Evolutionary conservation across 2,329 filamentous ascomycete species (phyloP), one percentile per base, ranked within the genome.

Genomic region (Cladosporium sp.): DNA sequence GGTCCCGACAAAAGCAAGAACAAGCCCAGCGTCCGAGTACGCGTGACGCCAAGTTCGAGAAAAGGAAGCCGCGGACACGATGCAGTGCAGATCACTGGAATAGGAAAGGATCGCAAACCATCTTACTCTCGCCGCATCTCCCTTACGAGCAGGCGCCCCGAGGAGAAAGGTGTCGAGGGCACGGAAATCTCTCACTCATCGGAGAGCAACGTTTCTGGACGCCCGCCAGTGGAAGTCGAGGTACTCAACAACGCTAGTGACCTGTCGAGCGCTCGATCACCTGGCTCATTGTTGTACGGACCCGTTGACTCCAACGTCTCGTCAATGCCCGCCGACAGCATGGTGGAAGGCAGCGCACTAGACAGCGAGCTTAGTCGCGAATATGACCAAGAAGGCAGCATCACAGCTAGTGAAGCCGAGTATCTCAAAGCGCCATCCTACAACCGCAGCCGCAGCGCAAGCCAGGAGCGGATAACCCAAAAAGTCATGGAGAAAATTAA

Each of bases 61-160:
- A 87, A 83, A 74, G 79, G 79, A 74, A 72, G 70, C 48, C 77
- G 81, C 49, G 79, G 77, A 59, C 88, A 88, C 78, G 92, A 93
- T 75, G 91, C 91, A 75, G 89, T 96, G 67, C 89, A 95, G 79
- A 93, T 96, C 76, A 96, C 92, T 65, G 91, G 95, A 78, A 89
- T 89, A 65, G 90, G 88, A 76, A 87, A 88, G 69, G 84, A 87
- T 68, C 87, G 90, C 72, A 93, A 90, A 78, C 85, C 89, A 21
- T 91, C 86, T 1, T 89, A 88, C 76, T 87, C 86, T 48, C 84
- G 86, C 68, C 87, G 88, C 69, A 91, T 91, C 68, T 89, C 89
- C 53, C 81, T 92, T 28, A 78, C 78, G 67, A 78, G 78, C 69
- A 79, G 73, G 69, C 81, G 77, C 66, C 75, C 76, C 56, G 75